Evolutionary conservation across 2,329 filamentous ascomycete species (phyloP), one percentile per base, ranked within the genome.

Genomic region (Corynespora cassiicola): DNA sequence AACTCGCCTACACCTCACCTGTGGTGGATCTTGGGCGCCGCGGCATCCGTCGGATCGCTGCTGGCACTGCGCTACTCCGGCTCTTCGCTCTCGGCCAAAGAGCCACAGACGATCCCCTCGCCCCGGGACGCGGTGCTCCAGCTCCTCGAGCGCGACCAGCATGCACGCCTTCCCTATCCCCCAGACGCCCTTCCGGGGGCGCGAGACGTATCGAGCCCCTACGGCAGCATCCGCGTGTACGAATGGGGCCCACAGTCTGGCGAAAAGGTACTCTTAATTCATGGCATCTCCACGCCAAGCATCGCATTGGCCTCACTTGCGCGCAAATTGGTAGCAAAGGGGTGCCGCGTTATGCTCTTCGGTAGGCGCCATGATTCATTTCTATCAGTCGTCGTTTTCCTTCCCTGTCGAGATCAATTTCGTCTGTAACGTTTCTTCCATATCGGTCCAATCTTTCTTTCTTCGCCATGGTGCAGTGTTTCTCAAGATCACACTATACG

Each of bases 251-350:
- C 87, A 0, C 77, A 82, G 42, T 71, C 78, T 22, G 88, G 88
- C 1, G 77, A 82, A 18, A 90, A 85, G 57, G 82, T 92, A 1
- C 70, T 95, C 10, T 71, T 95, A 17, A 70, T 95, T 11, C 90
- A 92, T 65, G 90, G 90, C 5, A 91, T 94, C 56, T 87, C 83
- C 32, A 94, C 88, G 5, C 89, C 90, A 0, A 84, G 83, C 45
- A 73, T 91, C 31, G 78, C 87, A 0, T 70, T 92, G 12, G 83
- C 82, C 2, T 76, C 80, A 26, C 63, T 94, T 22, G 86, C 86
- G 10, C 75, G 82, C 58, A 79, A 76, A 35, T 75, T 95, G 34
- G 87, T 80, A 1, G 70, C 72, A 6, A 76, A 74, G 39, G 87
- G 88, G 1, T 90, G 80, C 63, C 77, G 89, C 45, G 88, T 95